Conservation (phyloP, 2,329 filamentous ascomycete species). For the Pseudocercospora ulei region DNA sequence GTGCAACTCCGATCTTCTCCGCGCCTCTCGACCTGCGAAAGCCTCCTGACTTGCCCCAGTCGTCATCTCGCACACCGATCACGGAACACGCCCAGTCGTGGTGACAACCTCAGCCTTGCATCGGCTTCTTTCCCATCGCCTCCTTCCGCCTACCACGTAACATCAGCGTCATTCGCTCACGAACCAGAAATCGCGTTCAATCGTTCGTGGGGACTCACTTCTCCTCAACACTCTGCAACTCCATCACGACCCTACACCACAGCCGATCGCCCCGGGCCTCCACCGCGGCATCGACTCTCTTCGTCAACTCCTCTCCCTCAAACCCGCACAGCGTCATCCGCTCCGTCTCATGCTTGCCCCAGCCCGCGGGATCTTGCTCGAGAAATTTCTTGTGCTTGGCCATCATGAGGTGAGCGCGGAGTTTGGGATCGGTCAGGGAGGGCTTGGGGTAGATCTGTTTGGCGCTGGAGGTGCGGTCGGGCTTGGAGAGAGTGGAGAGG, state of each 20-base stretch:
- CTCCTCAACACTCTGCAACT: conserved; percentile 5
- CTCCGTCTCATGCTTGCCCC: not conserved
- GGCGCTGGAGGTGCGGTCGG: not conserved
- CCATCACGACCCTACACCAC: not conserved
- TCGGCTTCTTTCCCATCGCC: too few relatives aligned
- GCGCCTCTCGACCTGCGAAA: too few relatives aligned
- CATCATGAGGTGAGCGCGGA: conserved; percentile 6
- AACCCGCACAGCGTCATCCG: not conserved
- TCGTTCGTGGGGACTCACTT: not conserved
- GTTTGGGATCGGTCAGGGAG: conserved; percentile 5
- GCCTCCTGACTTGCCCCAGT: too few relatives aligned
- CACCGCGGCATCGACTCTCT: not conserved
- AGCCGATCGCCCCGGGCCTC: not conserved
- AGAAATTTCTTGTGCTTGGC: conserved; percentile 6
- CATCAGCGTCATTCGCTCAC: not conserved
- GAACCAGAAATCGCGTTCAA: not conserved
- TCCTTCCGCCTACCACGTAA: not conserved
- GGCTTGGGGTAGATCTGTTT: conserved; percentile 5
- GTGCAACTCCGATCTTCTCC: too few relatives aligned
- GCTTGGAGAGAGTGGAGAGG: conserved; percentile 1
- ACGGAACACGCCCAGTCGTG: too few relatives aligned
- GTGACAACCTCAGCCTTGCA: too few relatives aligned
- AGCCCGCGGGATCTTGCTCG: conserved; percentile 2
- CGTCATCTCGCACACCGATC: too few relatives aligned
- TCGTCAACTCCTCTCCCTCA: not conserved